Conservation (phyloP, 371 early-diverging fungal genomes). For the Mucor saturninus region DNA sequence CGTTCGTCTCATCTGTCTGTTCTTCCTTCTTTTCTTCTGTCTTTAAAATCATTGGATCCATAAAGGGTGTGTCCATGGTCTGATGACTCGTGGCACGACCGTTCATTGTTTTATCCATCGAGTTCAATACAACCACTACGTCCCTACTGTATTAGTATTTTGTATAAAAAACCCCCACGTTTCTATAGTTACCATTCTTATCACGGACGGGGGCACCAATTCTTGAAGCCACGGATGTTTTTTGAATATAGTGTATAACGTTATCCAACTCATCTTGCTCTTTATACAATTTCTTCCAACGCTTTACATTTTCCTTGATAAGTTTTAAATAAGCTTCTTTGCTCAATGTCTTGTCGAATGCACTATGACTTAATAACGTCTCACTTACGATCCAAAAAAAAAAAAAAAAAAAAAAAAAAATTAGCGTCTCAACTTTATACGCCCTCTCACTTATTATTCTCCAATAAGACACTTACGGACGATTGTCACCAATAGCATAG, state of each 20-base stretch:
- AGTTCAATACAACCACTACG: too few relatives aligned
- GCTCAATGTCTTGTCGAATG: constrained; percentile 4
- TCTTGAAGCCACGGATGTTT: constrained; percentile 6
- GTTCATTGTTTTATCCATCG: too few relatives aligned
- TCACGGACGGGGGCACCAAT: background rate
- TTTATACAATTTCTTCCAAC: constrained; percentile 10
- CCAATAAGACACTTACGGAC: constrained; percentile 10
- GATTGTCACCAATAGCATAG: constrained; percentile 26
- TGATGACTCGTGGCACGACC: too few relatives aligned
- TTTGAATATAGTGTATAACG: constrained; percentile 4
- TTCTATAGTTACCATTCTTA: constrained; percentile 1
- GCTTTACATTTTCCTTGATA: constrained; percentile 2
- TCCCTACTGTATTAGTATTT: background rate
- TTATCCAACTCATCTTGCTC: constrained; percentile 5
- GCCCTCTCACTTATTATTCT: background rate
- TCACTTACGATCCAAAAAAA: background rate
- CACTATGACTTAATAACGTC: background rate
- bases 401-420: too few relatives aligned
- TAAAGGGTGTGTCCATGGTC: too few relatives aligned
- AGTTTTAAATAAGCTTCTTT: constrained; percentile 7
- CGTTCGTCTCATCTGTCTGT: too few relatives aligned
- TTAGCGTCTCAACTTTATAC: background rate
- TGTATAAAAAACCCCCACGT: background rate
- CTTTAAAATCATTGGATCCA: too few relatives aligned
- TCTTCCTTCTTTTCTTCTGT: too few relatives aligned